Evolutionary conservation across 2,329 filamentous ascomycete genomes (phyloP).

Genomic region (Orbilia quercus): DNA sequence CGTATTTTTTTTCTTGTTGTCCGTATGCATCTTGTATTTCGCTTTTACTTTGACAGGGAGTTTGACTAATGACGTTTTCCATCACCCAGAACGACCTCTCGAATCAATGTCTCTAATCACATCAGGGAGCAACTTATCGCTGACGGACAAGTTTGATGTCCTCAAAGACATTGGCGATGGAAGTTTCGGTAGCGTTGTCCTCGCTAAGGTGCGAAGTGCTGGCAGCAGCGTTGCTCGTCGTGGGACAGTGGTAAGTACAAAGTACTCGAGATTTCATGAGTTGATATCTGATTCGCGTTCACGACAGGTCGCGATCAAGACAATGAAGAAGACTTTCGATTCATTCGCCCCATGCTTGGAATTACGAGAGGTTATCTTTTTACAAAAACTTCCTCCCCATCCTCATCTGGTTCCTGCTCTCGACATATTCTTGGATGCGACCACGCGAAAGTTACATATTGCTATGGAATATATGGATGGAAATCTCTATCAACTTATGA

Average conservation of each 20-base stretch:
- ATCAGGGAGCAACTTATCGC: constrained; percentile 68
- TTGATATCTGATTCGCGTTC: constrained; percentile 6
- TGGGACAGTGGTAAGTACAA: constrained; percentile 83
- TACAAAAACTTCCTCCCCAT: constrained; percentile 87
- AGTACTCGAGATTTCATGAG: not conserved
- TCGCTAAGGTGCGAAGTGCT: constrained; percentile 89
- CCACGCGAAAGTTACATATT: constrained; percentile 96
- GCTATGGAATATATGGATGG: constrained; percentile 99
- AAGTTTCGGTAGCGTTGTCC: constrained; percentile 94
- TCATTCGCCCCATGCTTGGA: constrained; percentile 90
- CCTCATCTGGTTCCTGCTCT: constrained; percentile 94
- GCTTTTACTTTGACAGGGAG: constrained; percentile 2
- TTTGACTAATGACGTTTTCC: constrained; percentile 33
- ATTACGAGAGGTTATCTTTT: constrained; percentile 94
- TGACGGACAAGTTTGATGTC: constrained; percentile 96
- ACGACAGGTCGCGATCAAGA: constrained; percentile 92
- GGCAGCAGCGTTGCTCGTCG: constrained; percentile 87
- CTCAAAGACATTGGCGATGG: constrained; percentile 98
- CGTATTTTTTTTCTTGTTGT: constrained; percentile 9
- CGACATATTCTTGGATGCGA: constrained; percentile 97
- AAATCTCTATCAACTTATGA: constrained; percentile 98
- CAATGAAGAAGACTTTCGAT: constrained; percentile 99
- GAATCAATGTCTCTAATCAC: constrained; percentile 59
- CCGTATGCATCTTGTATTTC: constrained; percentile 18
- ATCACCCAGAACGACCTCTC: constrained; percentile 28